Conservation (phyloP, 106 monocot genomes). For the Ottelia alismoides region DNA sequence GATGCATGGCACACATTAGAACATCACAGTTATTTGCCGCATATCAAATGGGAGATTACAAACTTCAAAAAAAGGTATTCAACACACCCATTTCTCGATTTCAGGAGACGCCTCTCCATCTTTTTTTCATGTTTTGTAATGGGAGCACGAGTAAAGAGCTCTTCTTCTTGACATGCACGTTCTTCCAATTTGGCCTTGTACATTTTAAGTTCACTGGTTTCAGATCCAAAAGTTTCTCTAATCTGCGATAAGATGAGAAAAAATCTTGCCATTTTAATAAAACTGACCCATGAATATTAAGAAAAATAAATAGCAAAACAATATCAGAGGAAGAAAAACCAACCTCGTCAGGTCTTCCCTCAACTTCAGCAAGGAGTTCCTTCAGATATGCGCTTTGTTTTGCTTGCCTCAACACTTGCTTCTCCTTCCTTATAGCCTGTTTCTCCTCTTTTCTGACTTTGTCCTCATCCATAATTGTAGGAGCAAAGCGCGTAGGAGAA, state of each 20-base stretch:
- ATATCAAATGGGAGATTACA: too few relatives aligned
- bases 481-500: constrained; percentile 70
- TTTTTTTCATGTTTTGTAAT: constrained; percentile 64
- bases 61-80: neutral
- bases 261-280: neutral
- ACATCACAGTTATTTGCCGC: too few relatives aligned
- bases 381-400: constrained; percentile 60
- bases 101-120: constrained; percentile 49
- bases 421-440: constrained; percentile 55
- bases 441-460: constrained; percentile 70
- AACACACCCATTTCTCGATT: constrained; percentile 69
- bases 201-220: constrained; percentile 66
- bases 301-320: too few relatives aligned
- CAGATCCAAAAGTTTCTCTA: constrained; percentile 55
- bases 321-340: neutral
- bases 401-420: constrained; percentile 33
- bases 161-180: constrained; percentile 71
- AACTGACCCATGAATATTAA: too few relatives aligned
- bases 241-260: constrained; percentile 23
- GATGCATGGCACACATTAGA: too few relatives aligned
- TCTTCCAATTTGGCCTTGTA: constrained; percentile 52
- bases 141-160: constrained; percentile 81
- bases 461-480: constrained; percentile 79
- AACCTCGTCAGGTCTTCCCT: constrained; percentile 95
- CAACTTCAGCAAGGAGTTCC: constrained; percentile 66